A percentile compares a stretch with the other conserved stretches of the same genome.
These are phyloP conservation scores for Cutaneotrichosporon spelunceum DNA, from an alignment of 1,284 basidiomycete species.

Conservation along the genomic window DNA sequence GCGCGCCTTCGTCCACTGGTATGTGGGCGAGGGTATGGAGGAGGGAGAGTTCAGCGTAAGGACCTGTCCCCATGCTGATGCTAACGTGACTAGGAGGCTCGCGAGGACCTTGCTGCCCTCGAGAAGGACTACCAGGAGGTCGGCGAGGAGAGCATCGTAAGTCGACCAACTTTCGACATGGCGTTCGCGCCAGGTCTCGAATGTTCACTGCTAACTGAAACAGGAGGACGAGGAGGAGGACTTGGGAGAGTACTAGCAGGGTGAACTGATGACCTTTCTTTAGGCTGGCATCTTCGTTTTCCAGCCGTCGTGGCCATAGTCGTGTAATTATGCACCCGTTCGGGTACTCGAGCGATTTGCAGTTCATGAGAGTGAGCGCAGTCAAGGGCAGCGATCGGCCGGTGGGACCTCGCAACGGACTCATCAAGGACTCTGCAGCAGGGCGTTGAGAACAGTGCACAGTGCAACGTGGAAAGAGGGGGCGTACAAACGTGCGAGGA, in stretches of 20 bases:
- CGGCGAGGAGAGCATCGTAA: conserved; percentile 59
- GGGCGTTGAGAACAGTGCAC: too few species aligned
- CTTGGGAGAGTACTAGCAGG: conserved; percentile 49
- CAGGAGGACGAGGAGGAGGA: conserved; percentile 70
- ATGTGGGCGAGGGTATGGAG: conserved; percentile 98
- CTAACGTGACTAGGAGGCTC: conserved; percentile 77
- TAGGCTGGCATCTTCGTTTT: neutral
- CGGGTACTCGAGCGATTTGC: neutral
- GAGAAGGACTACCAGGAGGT: conserved; percentile 98
- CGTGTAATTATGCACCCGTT: conserved; percentile 4
- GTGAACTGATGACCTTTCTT: neutral
- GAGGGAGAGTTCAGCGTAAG: conserved; percentile 98
- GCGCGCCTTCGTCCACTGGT: conserved; percentile 88
- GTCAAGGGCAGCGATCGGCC: too few species aligned
- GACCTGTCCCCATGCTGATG: conserved; percentile 58
- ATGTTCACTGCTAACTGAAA: neutral
- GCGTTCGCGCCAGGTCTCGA: too few species aligned
- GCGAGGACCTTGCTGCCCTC: conserved; percentile 93
- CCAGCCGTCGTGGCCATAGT: neutral
- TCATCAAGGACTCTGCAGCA: too few species aligned
- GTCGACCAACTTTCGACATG: neutral
- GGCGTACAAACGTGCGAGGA: too few species aligned
- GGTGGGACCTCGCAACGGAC: too few species aligned
- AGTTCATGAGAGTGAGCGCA: too few species aligned
- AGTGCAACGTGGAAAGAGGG: too few species aligned